phyloP scores from a whole-genome alignment of 2,329 filamentous ascomycete genomes.

The Xylaria sp. region DNA sequence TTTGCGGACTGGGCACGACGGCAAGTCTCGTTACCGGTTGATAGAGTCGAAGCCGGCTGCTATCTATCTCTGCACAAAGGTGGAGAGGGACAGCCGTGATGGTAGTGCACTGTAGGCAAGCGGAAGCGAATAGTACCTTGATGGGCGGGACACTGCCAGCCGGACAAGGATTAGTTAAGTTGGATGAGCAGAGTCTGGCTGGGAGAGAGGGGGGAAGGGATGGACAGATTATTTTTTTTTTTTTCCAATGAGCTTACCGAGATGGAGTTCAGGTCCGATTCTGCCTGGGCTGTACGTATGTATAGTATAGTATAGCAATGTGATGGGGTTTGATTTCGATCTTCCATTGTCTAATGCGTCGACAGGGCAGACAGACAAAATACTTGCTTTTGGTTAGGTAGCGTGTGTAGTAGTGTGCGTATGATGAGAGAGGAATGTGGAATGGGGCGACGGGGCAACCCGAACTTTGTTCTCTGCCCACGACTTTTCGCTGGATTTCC shows the following conservation, averaged over 20 bases:
- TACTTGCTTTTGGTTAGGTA: too few species aligned
- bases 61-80: not conserved
- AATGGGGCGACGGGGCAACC: constrained; percentile 1
- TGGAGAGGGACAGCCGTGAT: too few species aligned
- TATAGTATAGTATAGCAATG: not conserved
- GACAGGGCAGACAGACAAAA: constrained; percentile 1
- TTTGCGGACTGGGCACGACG: not conserved
- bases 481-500: not conserved
- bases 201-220: too few species aligned
- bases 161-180: not conserved
- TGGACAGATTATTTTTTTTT: too few species aligned
- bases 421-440: constrained; percentile 20
- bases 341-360: not conserved
- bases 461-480: constrained; percentile 4
- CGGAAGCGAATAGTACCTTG: too few species aligned
- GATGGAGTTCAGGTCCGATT: not conserved
- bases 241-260: not conserved
- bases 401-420: too few species aligned
- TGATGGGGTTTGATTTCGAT: not conserved
- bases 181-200: not conserved
- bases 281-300: not conserved
- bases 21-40: not conserved
- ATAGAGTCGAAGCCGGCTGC: too few species aligned
- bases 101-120: too few species aligned
- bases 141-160: not conserved